Evolutionary conservation across 805 yeast genomes (phyloP), one percentile per base, ranked within the genome.

Genomic region (Zygotorulaspora sp.): DNA sequence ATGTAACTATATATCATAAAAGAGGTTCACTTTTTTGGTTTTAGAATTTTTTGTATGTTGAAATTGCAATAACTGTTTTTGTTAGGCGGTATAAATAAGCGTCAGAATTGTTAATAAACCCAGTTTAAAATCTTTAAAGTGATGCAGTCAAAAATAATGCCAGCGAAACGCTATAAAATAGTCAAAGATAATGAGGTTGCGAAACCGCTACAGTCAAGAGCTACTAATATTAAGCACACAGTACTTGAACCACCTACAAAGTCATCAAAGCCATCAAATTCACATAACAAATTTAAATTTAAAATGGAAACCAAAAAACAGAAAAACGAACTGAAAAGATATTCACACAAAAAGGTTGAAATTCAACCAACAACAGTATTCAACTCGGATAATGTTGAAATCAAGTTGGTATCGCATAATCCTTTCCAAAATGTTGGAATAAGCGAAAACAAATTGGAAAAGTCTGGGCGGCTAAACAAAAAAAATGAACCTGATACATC

Each of bases 401-500:
- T 44, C 7, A 44, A 35, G 17, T 17, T 44, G 5, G 30, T 36
- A 9, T 40, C 36, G 15, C 41, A 28, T 6, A 25, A 16, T 5
- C 29, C 13, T 24, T 13, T 22, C 10, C 15, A 27, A 17, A 27
- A 24, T 3, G 41, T 31, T 16, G 31, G 26, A 17, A 30, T 27
- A 16, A 12, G n/a, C 14, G 32, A 30, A 12, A n/a, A n/a, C n/a
- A 30, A 28, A 3, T 13, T 33, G 11, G 25, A 27, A n/a, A 31
- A 25, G 11, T 38, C 34, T 38, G 32, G 38, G 46, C 46, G 46
- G 46, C 46, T 43, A 43, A 39, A 31, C 8, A 29, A 24, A 27
- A 39, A 36, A 9, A 38, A 35, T 8, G 41, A 37, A 26, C 43
- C 41, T 22, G 48, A 45, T 16, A 32, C 42, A 3, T 57, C 62